A percentile compares a stretch with the other conserved stretches of the same genome.
Conservation (phyloP, 305 asterid genomes). For the Fraxinus sp. region DNA sequence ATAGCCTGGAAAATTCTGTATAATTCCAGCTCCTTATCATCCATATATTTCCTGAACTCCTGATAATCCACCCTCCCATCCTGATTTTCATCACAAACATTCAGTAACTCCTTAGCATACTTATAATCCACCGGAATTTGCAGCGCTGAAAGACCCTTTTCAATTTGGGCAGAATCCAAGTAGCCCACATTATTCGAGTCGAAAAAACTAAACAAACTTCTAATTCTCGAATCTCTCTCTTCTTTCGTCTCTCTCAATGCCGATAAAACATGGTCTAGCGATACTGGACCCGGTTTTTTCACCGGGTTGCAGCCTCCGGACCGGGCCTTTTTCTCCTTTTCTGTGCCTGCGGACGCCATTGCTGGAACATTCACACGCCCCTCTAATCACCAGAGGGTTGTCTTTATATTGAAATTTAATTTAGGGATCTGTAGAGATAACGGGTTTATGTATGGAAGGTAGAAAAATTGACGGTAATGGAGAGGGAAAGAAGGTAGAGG, state of each 20-base stretch:
- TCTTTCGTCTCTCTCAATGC: slow-evolving; percentile 85
- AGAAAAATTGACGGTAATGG: not conserved
- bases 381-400: slow-evolving; percentile 17
- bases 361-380: slow-evolving; percentile 55
- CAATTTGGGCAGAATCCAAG: slow-evolving; percentile 71
- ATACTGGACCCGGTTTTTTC: slow-evolving; percentile 73
- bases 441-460: not conserved
- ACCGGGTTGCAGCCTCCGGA: slow-evolving; percentile 82
- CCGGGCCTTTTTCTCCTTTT: slow-evolving; percentile 32
- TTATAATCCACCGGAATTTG: slow-evolving; percentile 92
- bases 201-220: slow-evolving; percentile 71
- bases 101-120: slow-evolving; percentile 92
- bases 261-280: slow-evolving; percentile 86
- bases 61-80: slow-evolving; percentile 92
- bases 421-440: not conserved
- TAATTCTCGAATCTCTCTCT: slow-evolving; percentile 77
- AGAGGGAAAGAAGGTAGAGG: not conserved
- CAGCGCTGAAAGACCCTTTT: slow-evolving; percentile 84
- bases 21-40: slow-evolving; percentile 92
- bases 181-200: slow-evolving; percentile 68
- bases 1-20: slow-evolving; percentile 92
- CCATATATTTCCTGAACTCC: slow-evolving; percentile 97
- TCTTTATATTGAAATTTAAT: not conserved
- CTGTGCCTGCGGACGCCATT: slow-evolving; percentile 38
- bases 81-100: slow-evolving; percentile 76